A percentile compares a stretch with the other conserved stretches of the same genome.
phyloP scores from a whole-genome alignment of 2,329 filamentous ascomycete species.

The Celoporthe dispersa region DNA sequence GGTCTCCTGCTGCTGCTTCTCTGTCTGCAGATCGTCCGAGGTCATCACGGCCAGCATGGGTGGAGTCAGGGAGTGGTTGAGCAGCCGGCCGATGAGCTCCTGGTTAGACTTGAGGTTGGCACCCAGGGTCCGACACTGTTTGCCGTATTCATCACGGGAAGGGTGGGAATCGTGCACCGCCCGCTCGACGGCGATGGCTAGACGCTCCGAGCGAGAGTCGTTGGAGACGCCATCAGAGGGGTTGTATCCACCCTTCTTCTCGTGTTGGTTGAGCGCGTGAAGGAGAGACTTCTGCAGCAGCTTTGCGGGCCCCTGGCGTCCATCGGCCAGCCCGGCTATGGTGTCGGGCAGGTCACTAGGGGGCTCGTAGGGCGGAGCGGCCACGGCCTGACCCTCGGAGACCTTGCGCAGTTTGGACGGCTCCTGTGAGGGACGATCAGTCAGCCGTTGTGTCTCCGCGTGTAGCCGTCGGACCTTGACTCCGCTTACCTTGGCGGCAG shows the following conservation, averaged over 20 bases:
- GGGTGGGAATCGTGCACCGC: conserved; percentile 63
- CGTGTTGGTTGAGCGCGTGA: conserved; percentile 66
- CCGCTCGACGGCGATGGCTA: conserved; percentile 82
- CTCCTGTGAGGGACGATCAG: conserved; percentile 39
- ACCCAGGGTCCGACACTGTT: conserved; percentile 74
- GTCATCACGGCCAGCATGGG: conserved; percentile 86
- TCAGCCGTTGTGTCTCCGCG: neutral
- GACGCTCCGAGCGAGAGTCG: conserved; percentile 67
- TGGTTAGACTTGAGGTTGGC: conserved; percentile 91
- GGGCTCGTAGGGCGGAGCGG: conserved; percentile 49
- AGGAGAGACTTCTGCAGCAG: conserved; percentile 72
- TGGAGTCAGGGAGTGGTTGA: conserved; percentile 73
- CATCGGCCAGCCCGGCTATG: conserved; percentile 61
- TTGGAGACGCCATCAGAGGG: conserved; percentile 67
- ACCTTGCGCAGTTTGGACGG: conserved; percentile 59
- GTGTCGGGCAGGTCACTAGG: conserved; percentile 56
- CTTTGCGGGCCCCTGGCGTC: conserved; percentile 71
- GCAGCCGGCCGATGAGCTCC: conserved; percentile 74
- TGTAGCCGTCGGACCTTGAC: too few relatives aligned
- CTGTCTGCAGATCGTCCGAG: conserved; percentile 86
- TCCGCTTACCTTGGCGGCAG: conserved; percentile 51
- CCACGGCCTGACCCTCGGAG: conserved; percentile 51
- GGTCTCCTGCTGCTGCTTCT: conserved; percentile 80
- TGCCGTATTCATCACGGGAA: conserved; percentile 55
- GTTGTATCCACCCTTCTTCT: conserved; percentile 67